Percentiles rank a stretch among this genome's conserved stretches.
phyloP scores from a whole-genome alignment of 192 early-diverging fungal genomes.

The Rhizoclosmatium globosum region DNA sequence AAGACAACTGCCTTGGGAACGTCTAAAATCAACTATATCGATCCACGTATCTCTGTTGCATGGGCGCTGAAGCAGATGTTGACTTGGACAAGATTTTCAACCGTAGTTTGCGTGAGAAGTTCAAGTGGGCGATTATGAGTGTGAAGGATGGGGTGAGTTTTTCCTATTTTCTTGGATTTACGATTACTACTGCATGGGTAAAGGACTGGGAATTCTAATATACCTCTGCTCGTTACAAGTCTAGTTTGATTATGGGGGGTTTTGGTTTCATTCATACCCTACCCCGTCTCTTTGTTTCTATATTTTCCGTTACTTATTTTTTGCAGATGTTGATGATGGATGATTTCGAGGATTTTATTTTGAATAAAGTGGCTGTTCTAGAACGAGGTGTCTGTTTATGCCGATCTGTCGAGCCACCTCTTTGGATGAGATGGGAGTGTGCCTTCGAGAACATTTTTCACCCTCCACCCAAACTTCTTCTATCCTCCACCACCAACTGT shows the following conservation, averaged over 20 bases:
- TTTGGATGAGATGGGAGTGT: too few species aligned
- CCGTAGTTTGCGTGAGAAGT: conserved; percentile 91
- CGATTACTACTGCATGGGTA: not conserved
- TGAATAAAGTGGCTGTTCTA: too few species aligned
- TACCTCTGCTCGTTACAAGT: not conserved
- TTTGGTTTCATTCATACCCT: too few species aligned
- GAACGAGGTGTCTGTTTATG: too few species aligned
- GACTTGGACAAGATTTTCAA: conserved; percentile 94
- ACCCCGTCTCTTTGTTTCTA: too few species aligned
- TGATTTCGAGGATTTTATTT: too few species aligned
- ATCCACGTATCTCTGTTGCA: conserved; percentile 92
- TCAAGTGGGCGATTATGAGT: conserved; percentile 82
- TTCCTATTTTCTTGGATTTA: not conserved
- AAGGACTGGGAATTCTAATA: conserved; percentile 23
- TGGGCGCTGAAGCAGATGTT: conserved; percentile 93
- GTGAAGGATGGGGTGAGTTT: conserved; percentile 9
- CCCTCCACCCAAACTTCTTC: too few species aligned
- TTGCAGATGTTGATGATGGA: too few species aligned
- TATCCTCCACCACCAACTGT: not conserved
- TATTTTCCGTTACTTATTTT: too few species aligned
- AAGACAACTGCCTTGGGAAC: conserved; percentile 95
- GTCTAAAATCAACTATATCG: conserved; percentile 99
- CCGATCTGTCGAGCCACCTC: too few species aligned
- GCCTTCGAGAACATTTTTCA: too few species aligned
- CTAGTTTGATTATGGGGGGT: too few species aligned